Conservation (phyloP, 495 filamentous ascomycete genomes). For the Rhypophila decipiens region DNA sequence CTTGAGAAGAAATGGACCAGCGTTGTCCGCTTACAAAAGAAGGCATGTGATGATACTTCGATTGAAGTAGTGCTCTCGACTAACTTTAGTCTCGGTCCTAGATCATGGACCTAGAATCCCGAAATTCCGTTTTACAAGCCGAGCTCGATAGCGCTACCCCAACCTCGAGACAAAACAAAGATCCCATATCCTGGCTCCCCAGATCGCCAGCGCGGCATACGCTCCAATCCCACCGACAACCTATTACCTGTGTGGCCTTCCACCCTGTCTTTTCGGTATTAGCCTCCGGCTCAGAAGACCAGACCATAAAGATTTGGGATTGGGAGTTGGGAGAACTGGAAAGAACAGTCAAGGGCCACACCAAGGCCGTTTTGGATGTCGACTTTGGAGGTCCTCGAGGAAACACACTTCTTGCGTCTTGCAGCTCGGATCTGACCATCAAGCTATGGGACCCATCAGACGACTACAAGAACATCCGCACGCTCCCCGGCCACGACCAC, state of each 20-base stretch:
- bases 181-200: constrained; percentile 83
- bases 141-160: constrained; percentile 86
- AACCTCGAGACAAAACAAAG: constrained; percentile 72
- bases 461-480: constrained; percentile 93
- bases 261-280: constrained; percentile 89
- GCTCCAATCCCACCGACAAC: constrained; percentile 74
- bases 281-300: constrained; percentile 85
- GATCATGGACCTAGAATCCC: constrained; percentile 91
- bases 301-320: constrained; percentile 93
- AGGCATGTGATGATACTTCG: constrained; percentile 41
- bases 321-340: constrained; percentile 95
- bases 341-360: constrained; percentile 87
- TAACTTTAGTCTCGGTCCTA: no score
- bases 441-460: constrained; percentile 94
- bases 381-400: constrained; percentile 88
- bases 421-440: constrained; percentile 85
- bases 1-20: constrained; percentile 97
- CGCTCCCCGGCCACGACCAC: constrained; percentile 89
- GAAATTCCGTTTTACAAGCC: constrained; percentile 60
- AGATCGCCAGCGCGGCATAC: constrained; percentile 71
- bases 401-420: constrained; percentile 81
- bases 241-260: constrained; percentile 86
- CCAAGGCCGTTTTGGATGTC: constrained; percentile 79
- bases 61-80: not conserved
- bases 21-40: constrained; percentile 84